These are phyloP conservation scores for Septoria linicola DNA, from an alignment of 2,329 filamentous ascomycete species.

Conservation along the genomic window DNA sequence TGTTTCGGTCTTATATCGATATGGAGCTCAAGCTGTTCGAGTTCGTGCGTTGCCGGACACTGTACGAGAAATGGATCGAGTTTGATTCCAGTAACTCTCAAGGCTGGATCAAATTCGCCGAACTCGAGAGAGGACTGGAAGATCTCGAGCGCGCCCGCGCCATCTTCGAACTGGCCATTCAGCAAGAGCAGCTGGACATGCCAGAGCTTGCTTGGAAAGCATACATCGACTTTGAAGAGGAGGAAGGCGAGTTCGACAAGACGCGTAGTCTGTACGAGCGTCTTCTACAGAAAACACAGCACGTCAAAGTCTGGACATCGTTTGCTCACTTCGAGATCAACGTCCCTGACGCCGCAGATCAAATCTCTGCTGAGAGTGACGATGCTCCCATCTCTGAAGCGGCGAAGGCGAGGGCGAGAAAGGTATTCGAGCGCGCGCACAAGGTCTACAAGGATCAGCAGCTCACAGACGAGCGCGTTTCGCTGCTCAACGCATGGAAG, in stretches of 20 bases:
- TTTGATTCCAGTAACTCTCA: constrained; percentile 88
- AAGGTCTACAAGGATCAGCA: constrained; percentile 84
- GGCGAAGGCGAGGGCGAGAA: constrained; percentile 78
- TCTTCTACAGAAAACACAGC: constrained; percentile 88
- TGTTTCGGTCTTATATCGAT: constrained; percentile 92
- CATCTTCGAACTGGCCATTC: constrained; percentile 87
- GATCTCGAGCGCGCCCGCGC: constrained; percentile 83
- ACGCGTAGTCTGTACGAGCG: constrained; percentile 84
- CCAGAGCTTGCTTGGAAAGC: constrained; percentile 96
- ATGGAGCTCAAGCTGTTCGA: constrained; percentile 92
- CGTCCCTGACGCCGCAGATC: constrained; percentile 66
- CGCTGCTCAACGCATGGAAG: constrained; percentile 87
- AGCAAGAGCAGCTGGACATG: constrained; percentile 86
- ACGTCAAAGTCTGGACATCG: constrained; percentile 98
- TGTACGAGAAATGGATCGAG: constrained; percentile 92
- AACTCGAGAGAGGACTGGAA: constrained; percentile 86
- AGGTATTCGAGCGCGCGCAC: constrained; percentile 81
- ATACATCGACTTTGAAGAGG: constrained; percentile 98
- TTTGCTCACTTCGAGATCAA: constrained; percentile 99
- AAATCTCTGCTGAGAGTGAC: constrained; percentile 52
- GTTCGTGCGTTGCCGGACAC: constrained; percentile 82
- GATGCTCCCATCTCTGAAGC: constrained; percentile 69
- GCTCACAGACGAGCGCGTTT: constrained; percentile 90
- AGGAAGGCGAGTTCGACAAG: constrained; percentile 76
- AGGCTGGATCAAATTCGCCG: constrained; percentile 95